Evolutionary conservation across 2,329 filamentous ascomycete genomes (phyloP).

Genomic region (Fusarium austroafricanum): DNA sequence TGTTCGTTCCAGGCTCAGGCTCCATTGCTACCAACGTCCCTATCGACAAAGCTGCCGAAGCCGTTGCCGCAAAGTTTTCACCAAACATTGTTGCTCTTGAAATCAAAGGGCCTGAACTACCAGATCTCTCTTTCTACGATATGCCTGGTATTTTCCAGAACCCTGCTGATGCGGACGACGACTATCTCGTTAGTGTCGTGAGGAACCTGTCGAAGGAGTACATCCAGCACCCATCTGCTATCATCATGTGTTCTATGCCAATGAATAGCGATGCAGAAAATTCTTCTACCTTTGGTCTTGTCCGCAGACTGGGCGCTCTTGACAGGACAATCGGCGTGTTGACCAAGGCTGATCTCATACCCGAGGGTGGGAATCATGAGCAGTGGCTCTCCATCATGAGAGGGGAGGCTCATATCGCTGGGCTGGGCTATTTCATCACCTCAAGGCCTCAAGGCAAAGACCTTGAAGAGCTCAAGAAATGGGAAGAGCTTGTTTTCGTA

Average conservation of each 20-base stretch:
- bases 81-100: conserved; percentile 84
- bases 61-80: conserved; percentile 75
- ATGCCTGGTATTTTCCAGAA: conserved; percentile 85
- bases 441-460: conserved; percentile 71
- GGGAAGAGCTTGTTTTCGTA: conserved; percentile 66
- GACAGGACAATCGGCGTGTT: conserved; percentile 78
- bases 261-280: conserved; percentile 85
- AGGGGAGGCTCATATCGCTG: conserved; percentile 70
- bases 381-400: conserved; percentile 75
- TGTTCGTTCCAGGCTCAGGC: conserved; percentile 66
- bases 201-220: conserved; percentile 77
- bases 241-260: conserved; percentile 80
- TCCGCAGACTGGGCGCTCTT: conserved; percentile 67
- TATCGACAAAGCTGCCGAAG: conserved; percentile 52
- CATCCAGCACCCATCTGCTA: conserved; percentile 74
- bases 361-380: conserved; percentile 58
- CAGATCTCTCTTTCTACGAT: conserved; percentile 85
- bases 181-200: conserved; percentile 78
- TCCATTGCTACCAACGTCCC: conserved; percentile 53
- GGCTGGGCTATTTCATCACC: conserved; percentile 83
- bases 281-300: conserved; percentile 75
- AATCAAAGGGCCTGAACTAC: conserved; percentile 77
- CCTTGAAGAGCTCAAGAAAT: conserved; percentile 63
- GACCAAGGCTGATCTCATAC: conserved; percentile 84
- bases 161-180: conserved; percentile 70